Evolutionary conservation across 768 basidiomycete species (phyloP), one percentile per base, ranked within the genome.

Genomic region (Leccinum disarticulatum): DNA sequence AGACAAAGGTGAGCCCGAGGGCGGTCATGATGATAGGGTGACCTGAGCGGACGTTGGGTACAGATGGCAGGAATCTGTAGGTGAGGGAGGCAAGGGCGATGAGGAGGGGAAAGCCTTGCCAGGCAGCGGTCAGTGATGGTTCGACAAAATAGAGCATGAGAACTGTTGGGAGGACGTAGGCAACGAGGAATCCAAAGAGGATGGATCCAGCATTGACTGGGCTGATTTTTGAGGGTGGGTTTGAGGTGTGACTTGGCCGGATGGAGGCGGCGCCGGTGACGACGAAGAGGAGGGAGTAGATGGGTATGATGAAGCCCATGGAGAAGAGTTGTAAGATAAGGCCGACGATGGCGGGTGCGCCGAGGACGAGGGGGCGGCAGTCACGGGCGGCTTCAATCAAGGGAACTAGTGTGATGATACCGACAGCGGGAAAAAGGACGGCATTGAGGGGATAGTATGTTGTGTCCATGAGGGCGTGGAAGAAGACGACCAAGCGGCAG

Each of bases 91-190:
- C 77, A n/a, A 81, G 3, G n/a, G 76, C 76, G 46, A 81, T 70
- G 60, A 75, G 73, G n/a, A 80, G 33, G 9, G 85, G 84, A 61
- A 80, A 84, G 28, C 75, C 61, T 61, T 85, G 84, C 84, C 84
- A 86, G 33, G 80, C 70, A 10, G 80, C 80, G 14, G 82, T 84
- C 48, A 83, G 68, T 50, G 62, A 61, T 0, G 80, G 75, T 54
- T 79, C 79, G 27, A 72, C 65, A 28, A 82, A 57, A 49, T 74
- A 31, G 59, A 85, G 52, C 76, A 85, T 79, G 51, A 73, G 74
- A 19, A 74, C 56, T 7, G 81, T 78, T 9, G 83, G 83, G n/a
- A 83, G 76, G 22, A 73, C 64, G 13, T 72, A 78, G 9, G 83
- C 83, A 8, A 76, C 64, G 35, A 80, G 27, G 33, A 83, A 33